phyloP scores from a whole-genome alignment of 352 stramenopile genomes.

The Sclerospora graminicola region DNA sequence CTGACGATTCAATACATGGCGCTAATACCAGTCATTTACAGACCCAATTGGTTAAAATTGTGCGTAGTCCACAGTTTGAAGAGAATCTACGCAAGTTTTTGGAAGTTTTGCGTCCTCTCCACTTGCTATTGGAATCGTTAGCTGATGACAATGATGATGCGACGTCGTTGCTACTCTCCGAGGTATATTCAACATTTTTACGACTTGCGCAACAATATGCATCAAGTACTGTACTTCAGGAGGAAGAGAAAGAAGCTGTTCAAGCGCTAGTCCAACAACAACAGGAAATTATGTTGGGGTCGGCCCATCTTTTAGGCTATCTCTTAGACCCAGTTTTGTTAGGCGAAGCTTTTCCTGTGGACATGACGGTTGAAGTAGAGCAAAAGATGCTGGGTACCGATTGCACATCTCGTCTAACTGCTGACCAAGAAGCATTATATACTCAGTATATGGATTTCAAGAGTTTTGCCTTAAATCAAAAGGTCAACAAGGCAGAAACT shows the following conservation, averaged over 20 bases:
- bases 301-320: conserved; percentile 20
- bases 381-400: conserved; percentile 21
- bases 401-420: conserved; percentile 7
- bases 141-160: background rate
- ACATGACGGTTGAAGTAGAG: conserved; percentile 26
- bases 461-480: conserved; percentile 21
- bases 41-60: conserved; percentile 15
- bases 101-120: conserved; percentile 20
- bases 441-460: conserved; percentile 41
- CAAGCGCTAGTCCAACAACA: conserved; percentile 14
- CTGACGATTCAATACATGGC: background rate
- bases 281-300: conserved; percentile 10
- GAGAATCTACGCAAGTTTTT: conserved; percentile 25
- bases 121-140: conserved; percentile 13
- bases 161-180: conserved; percentile 18
- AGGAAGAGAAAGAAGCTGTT: conserved; percentile 18
- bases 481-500: conserved; percentile 18
- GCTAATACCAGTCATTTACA: conserved; percentile 7
- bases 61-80: conserved; percentile 15
- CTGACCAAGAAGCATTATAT: conserved; percentile 30
- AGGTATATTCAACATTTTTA: conserved; percentile 23
- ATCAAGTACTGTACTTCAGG: conserved; percentile 9
- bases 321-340: conserved; percentile 36
- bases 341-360: conserved; percentile 23
- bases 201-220: conserved; percentile 16